Evolutionary conservation across 202 grass and related monocot species (phyloP), one percentile per base, ranked within the genome.

Genomic region (Saccharum hybrid): DNA sequence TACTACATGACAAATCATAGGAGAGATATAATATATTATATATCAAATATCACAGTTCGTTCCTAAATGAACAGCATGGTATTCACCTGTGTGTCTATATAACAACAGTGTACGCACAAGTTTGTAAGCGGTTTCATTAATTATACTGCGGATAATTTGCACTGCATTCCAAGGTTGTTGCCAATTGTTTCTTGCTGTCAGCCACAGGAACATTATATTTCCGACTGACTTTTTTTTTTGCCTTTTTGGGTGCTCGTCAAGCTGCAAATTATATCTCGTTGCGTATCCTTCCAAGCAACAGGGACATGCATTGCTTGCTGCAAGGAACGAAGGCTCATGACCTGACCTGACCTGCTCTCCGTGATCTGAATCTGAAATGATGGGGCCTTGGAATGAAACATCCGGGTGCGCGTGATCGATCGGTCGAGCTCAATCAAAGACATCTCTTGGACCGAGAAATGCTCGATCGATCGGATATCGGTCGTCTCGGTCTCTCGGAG

Each of bases 231-330:
- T 28, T 28, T 28, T 28, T 33, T 33, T 33, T 33, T 2, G 23
- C 3, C 63, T 52, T 21, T 28, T 21, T 38, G 40, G 62, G 30
- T 36, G 39, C 81, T 84, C 45, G 77, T 85, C 78, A 81, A 88
- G 30, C 88, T 37, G 62, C 73, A 82, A 74, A 82, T 78, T 38
- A 85, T 74, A 77, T 66, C 67, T 40, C 42, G 59, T 82, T 42
- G 88, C 49, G 49, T 78, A 40, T 43, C 52, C 18, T 64, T 23
- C 68, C 40, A 63, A 77, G 78, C 39, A 71, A 52, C 67, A 69
- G 8, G 67, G 62, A 37, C 13, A 74, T 68, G 56, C 43, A 68
- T 42, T 60, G 40, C 59, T 66, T 51, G 42, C 65, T 4, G 66
- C 72, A 72, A 48, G 80, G 63, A 72, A 48, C 45, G 63, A 68